phyloP scores from a whole-genome alignment of 2,329 filamentous ascomycete genomes.

The Myriosclerotinia scirpicola region DNA sequence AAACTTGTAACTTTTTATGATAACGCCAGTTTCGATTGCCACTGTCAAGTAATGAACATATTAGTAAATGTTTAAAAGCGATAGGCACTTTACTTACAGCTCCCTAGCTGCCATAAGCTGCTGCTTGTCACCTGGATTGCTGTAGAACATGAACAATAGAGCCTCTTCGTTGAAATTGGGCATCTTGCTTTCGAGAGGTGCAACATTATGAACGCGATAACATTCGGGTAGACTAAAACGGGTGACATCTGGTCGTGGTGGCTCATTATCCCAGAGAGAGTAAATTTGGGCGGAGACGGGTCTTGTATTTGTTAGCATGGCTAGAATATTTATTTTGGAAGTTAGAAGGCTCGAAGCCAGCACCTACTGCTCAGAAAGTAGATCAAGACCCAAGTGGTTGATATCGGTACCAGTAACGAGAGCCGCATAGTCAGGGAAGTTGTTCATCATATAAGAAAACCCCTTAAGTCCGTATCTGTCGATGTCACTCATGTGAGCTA shows the following conservation, averaged over 20 bases:
- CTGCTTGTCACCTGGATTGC: slow-evolving; percentile 60
- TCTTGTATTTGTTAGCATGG: slow-evolving; percentile 26
- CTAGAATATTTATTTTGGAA: slow-evolving; percentile 18
- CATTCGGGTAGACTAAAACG: slow-evolving; percentile 63
- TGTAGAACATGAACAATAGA: slow-evolving; percentile 69
- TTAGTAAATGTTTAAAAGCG: slow-evolving; percentile 23
- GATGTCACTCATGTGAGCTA: slow-evolving; percentile 59
- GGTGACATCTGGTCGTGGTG: slow-evolving; percentile 57
- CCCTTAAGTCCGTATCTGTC: slow-evolving; percentile 68
- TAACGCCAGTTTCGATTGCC: slow-evolving; percentile 66
- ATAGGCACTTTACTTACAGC: slow-evolving; percentile 49
- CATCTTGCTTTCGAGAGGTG: slow-evolving; percentile 64
- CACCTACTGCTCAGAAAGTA: slow-evolving; percentile 58
- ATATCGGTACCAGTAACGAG: slow-evolving; percentile 62
- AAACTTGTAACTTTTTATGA: slow-evolving; percentile 66
- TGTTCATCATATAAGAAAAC: slow-evolving; percentile 58
- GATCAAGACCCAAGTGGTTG: slow-evolving; percentile 56
- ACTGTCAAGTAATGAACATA: slow-evolving; percentile 41
- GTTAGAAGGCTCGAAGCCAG: too few relatives aligned
- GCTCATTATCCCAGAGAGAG: slow-evolving; percentile 60
- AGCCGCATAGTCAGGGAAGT: slow-evolving; percentile 62
- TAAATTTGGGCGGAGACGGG: slow-evolving; percentile 58
- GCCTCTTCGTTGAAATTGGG: slow-evolving; percentile 68
- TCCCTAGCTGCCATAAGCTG: slow-evolving; percentile 64
- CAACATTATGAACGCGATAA: slow-evolving; percentile 66